phyloP scores from a whole-genome alignment of 257 asterid genomes.

The Capsicum pubescens region DNA sequence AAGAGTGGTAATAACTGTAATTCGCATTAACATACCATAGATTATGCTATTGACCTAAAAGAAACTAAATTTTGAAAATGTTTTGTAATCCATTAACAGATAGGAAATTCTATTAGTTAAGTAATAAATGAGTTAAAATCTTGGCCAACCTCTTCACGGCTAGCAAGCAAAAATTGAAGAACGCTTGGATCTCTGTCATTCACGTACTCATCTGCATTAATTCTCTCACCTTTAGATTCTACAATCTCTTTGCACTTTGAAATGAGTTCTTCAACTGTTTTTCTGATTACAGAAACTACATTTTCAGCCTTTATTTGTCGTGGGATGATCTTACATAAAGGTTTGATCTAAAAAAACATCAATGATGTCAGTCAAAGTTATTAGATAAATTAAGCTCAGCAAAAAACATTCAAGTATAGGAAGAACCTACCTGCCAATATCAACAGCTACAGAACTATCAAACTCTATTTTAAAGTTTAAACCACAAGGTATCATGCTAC shows the following conservation, averaged over 20 bases:
- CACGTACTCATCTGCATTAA: conserved; percentile 87
- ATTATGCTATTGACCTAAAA: conserved; percentile 20
- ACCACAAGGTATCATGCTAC: background rate
- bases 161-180: conserved; percentile 96
- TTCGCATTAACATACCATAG: conserved; percentile 8
- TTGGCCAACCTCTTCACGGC: conserved; percentile 85
- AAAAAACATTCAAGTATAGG: conserved; percentile 27
- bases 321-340: conserved; percentile 78
- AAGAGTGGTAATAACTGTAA: background rate
- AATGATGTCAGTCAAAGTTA: background rate
- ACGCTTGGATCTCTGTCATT: conserved; percentile 89
- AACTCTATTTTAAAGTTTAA: background rate
- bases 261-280: conserved; percentile 85
- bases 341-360: conserved; percentile 58
- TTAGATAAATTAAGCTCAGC: conserved; percentile 24
- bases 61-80: background rate
- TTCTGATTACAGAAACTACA: conserved; percentile 77
- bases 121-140: conserved; percentile 24
- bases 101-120: background rate
- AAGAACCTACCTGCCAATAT: conserved; percentile 82
- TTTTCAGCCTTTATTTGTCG: conserved; percentile 89
- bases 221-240: conserved; percentile 89
- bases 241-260: conserved; percentile 84
- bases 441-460: conserved; percentile 48
- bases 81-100: background rate